Conservation (phyloP, 2,329 filamentous ascomycete species). For the Xylaria sp. region DNA sequence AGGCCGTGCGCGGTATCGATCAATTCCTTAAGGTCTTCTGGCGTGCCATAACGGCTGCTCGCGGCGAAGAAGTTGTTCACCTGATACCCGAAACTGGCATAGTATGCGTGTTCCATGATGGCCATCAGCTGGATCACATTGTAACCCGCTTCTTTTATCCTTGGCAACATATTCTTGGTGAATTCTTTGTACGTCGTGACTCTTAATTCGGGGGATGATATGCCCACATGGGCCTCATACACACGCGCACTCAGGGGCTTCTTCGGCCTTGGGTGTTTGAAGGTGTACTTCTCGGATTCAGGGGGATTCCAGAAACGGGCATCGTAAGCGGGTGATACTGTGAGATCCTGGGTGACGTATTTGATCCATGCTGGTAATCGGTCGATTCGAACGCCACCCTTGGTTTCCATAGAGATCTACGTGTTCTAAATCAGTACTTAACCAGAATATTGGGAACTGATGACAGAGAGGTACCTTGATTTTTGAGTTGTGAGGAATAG, state of each 20-base stretch:
- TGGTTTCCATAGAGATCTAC: slow-evolving; percentile 84
- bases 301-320: slow-evolving; percentile 98
- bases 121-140: slow-evolving; percentile 99
- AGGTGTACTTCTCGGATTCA: slow-evolving; percentile 76
- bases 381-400: slow-evolving; percentile 82
- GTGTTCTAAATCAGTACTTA: slow-evolving; percentile 9
- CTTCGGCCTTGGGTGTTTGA: slow-evolving; percentile 83
- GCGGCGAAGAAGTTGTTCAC: slow-evolving; percentile 99
- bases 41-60: slow-evolving; percentile 91
- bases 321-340: slow-evolving; percentile 91
- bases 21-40: slow-evolving; percentile 95
- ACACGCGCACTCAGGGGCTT: slow-evolving; percentile 89
- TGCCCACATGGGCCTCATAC: slow-evolving; percentile 98
- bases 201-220: slow-evolving; percentile 87
- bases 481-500: slow-evolving; percentile 93
- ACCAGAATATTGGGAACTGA: background rate
- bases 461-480: slow-evolving; percentile 75
- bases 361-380: slow-evolving; percentile 96
- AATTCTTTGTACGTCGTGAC: slow-evolving; percentile 98
- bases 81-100: slow-evolving; percentile 98
- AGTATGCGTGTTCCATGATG: slow-evolving; percentile 99
- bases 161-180: slow-evolving; percentile 87
- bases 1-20: slow-evolving; percentile 93
- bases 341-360: slow-evolving; percentile 92
- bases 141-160: slow-evolving; percentile 91